Evolutionary conservation across 805 yeast species (phyloP), one percentile per base, ranked within the genome.

Genomic region (Wickerhamomyces bovis): DNA sequence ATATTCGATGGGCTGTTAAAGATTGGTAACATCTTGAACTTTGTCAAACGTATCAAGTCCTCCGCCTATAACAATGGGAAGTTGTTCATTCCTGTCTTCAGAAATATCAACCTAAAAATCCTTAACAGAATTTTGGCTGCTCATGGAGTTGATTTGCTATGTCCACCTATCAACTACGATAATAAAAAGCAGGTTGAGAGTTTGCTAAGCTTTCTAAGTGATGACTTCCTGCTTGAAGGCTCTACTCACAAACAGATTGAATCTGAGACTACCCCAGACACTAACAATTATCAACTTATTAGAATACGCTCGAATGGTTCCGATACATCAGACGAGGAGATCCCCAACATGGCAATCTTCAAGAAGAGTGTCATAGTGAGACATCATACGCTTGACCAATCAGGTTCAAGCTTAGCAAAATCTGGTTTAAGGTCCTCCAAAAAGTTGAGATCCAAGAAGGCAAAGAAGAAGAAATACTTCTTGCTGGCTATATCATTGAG

Each of bases 1-100:
- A 49, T 60, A 12, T 60, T 60, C 51, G 62, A 60, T 46, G 64
- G 64, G 4, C 45, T 60, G 31, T 43, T 52, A 20, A 60, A 60
- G 49, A 58, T 60, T 44, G 64, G 64, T 1, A 60, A 60, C 40
- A 54, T 60, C 12, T 47, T 60, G 43, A 56, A 59, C 38, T 56
- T 58, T 39, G 53, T 58, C 39, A 60, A 58, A 43, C 46, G 50
- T 19, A 28, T 45, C 10, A 44, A 44, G 18, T 18, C 42, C 1
- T 36, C 28, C 3, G 19, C 28, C 7, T 11, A 36, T 5, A 44
- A 48, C 13, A 38, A 42, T 21, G 45, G 46, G 11, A 57, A 56
- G 44, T 43, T 52, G 8, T 48, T 59, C 41, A 50, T 60, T 16
- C 64, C 64, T 6, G 35, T 60, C n/a, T 54, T 52, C 43, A 50